Evolutionary conservation across 1,139 yeast genomes (phyloP), one percentile per base, ranked within the genome.

Genomic region (Ogataea hybrid): DNA sequence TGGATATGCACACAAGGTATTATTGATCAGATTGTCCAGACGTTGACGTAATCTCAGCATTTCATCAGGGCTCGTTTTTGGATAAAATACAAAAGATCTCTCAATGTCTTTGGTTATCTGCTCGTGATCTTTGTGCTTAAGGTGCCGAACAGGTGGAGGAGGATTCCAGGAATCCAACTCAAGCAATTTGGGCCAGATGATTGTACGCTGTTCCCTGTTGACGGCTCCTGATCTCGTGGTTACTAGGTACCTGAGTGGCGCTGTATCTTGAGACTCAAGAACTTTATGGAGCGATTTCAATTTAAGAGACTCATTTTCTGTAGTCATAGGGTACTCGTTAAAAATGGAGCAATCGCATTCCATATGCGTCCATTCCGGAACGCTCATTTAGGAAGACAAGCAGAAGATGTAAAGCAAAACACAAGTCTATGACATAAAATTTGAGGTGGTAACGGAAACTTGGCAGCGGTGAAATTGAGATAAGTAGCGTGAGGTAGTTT

Each of bases 81-180:
- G 65, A 34, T 60, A 60, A 29, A 68, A 62, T 1, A 77, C 70
- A 57, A 83, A 85, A 10, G 95, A 79, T 32, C 97, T 65, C 21
- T 77, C 76, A 6, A 87, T 82, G 62, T 90, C 98, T 42, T 88
- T 71, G 39, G 66, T 62, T 1, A 89, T 89, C 62, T 92, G 98
- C 14, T 74, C 77, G 58, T 85, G 92, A 56, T 89, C 97, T 33
- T 64, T 68, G 57, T 85, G 92, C 1, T 67, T 66, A 1, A 27
- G 17, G 5, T 17, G n/a, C n/a, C 3, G 6, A 21, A n/a, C 32
- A 9, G 20, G n/a, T 2, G 35, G 39, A 3, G 36, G 34, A 20
- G 39, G 47, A 6, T 32, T 14, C 31, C 35, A 30, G 1, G 20
- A 11, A 7, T 29, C 40, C 16, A 49, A 25, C n/a, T 64, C 66